Evolutionary conservation across 2,329 filamentous ascomycete species (phyloP), one percentile per base, ranked within the genome.

Genomic region (Balansia obtecta): DNA sequence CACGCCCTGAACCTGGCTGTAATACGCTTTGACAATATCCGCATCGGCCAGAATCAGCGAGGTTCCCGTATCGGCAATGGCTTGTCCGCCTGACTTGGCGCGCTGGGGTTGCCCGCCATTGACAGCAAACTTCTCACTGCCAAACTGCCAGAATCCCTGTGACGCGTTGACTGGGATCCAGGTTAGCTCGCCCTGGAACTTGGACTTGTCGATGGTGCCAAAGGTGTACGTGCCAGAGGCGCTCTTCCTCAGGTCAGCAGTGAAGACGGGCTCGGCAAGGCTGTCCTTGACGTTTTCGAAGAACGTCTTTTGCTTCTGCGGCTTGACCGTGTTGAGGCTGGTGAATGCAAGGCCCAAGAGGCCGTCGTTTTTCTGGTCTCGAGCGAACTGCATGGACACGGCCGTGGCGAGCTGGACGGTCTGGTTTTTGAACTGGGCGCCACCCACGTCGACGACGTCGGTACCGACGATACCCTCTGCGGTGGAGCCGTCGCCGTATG

Each of bases 181-280:
- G 20, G 73, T 66, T 58, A 90, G 73, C 2, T 72, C 58, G 37
- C 85, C 85, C 2, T 64, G 70, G 63, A 84, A 86, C 59, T 85
- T 80, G 52, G 68, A 69, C 2, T 60, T 61, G 62, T 90, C 83
- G 58, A 90, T 81, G 57, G 65, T 73, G 53, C 86, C 86, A 58
- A 90, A 90, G 60, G 87, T 82, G 67, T 88, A 90, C 34, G 77
- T 74, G 45, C 85, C 85, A 1, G 71, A 70, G 10, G 58, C 54
- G 32, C 56, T 71, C 55, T 77, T 73, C 60, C 78, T 77, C 45
- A 91, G 72, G 53, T 84, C 76, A 22, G 83, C 84, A 0, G 85
- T 86, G 67, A 90, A 85, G 41, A 90, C 68, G 4, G 55, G 52
- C 1, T 50, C 33, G 13, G 53, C 50, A 1, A 65, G 56, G 16